Evolutionary conservation across 1,284 basidiomycete species (phyloP), one percentile per base, ranked within the genome.

Genomic region (Athelia psychrophila): DNA sequence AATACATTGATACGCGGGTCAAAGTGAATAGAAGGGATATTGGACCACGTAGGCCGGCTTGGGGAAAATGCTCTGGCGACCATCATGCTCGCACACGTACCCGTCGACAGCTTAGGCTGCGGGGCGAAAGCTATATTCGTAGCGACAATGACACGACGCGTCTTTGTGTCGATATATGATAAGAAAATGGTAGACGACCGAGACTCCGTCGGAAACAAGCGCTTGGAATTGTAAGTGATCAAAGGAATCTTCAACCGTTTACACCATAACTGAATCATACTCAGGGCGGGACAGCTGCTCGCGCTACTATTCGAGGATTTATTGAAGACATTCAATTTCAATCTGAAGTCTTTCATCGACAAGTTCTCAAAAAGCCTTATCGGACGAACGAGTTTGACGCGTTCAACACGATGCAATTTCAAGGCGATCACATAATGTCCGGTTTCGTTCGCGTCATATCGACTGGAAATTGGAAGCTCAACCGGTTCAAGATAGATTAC

Each of bases 401-500:
- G 5, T 92, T 88, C 76, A 95, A 93, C 65, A 93, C 91, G 15
- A 91, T 97, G 83, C 86, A 91, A 62, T 93, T 96, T 71, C 87
- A 93, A 63, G 89, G 92, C 20, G 95, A 99, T 64, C 91, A 94
- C 60, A 94, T 99, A 67, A 98, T 96, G 8, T 81, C 92, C 4
- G 98, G 97, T 25, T 98, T 99, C 62, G 91, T 95, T 30, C 91
- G 97, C 50, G 96, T 97, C 22, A 99, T 99, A 60, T 98, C 96
- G 10, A 99, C 97, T 0, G 97, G 97, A 6, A 99, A 99, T 66
- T 99, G 97, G 97, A 95, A 93, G 22, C 77, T 99, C 51, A 99
- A 99, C 72, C 92, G 97, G 55, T 99, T 99, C 84, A 98, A 97
- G 78, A 99, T 99, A 93, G 97, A 99, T 68, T 86, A 97, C 38